Conservation (phyloP, 139 green algal genomes). For the Chlorella ohadii region DNA sequence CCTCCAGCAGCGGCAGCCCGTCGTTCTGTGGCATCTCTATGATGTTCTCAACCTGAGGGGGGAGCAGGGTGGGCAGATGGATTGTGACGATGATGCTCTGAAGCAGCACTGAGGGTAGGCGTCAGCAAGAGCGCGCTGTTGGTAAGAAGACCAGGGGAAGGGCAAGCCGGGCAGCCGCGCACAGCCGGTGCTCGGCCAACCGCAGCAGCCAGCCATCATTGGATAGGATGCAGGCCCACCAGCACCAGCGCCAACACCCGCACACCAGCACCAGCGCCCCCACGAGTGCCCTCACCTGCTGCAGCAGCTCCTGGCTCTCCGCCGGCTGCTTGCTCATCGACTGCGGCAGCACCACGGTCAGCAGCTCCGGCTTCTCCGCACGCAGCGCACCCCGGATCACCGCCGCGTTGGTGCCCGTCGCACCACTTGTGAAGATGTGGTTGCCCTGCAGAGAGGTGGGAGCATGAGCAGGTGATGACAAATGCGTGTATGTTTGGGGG, state of each 20-base stretch:
- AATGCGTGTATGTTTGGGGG: too few relatives aligned
- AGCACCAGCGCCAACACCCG: background rate
- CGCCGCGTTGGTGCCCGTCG: constrained; percentile 96
- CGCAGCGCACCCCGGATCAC: constrained; percentile 96
- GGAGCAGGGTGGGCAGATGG: background rate
- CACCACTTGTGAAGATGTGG: constrained; percentile 97
- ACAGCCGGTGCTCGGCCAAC: too few relatives aligned
- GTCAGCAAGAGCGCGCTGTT: too few relatives aligned
- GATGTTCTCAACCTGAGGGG: constrained; percentile 83
- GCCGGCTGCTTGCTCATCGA: constrained; percentile 86
- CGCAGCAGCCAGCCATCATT: too few relatives aligned
- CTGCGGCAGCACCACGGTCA: constrained; percentile 97
- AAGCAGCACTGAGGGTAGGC: too few relatives aligned
- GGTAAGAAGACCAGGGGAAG: too few relatives aligned
- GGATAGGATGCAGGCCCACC: too few relatives aligned
- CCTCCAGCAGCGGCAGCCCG: constrained; percentile 85
- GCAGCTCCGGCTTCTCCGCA: constrained; percentile 90
- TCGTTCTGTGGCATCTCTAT: constrained; percentile 97
- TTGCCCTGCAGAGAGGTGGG: constrained; percentile 93
- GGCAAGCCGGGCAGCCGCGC: too few relatives aligned
- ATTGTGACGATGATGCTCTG: too few relatives aligned
- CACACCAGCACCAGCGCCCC: background rate
- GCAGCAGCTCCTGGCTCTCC: constrained; percentile 94
- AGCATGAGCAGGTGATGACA: too few relatives aligned
- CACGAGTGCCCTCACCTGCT: constrained; percentile 51